These are phyloP conservation scores for Saprolegnia diclina DNA, from an alignment of 352 stramenopile species.

Conservation along the genomic window DNA sequence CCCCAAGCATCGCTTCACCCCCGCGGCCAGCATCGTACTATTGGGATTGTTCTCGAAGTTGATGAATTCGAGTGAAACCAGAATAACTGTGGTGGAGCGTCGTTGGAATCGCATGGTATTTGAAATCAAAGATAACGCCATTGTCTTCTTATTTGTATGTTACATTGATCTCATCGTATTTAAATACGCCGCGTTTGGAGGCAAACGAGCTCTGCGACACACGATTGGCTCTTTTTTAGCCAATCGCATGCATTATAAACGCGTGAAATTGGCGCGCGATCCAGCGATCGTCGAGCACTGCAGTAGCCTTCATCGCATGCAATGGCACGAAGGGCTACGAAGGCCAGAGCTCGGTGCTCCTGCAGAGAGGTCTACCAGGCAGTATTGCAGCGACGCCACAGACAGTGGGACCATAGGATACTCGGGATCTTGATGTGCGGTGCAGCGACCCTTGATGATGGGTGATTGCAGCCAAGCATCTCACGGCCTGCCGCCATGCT, in stretches of 20 bases:
- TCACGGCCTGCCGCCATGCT: too few species aligned
- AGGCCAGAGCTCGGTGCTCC: too few species aligned
- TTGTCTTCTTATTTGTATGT: background rate
- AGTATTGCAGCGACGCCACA: too few species aligned
- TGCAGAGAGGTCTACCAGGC: too few species aligned
- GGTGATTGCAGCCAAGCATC: too few species aligned
- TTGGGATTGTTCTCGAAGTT: conserved; percentile 17
- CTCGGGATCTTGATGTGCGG: too few species aligned
- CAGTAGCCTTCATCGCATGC: too few species aligned
- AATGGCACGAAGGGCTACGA: too few species aligned
- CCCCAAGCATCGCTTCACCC: conserved; percentile 23
- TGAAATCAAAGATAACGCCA: background rate
- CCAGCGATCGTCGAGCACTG: too few species aligned
- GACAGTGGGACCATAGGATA: too few species aligned
- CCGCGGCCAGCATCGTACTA: conserved; percentile 6
- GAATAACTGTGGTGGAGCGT: background rate
- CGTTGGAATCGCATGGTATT: background rate
- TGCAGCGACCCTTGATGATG: too few species aligned
- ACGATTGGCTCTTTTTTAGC: background rate
- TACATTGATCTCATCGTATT: background rate
- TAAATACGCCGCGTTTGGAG: background rate
- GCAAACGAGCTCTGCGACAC: background rate
- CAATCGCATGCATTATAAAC: background rate
- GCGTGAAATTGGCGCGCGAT: too few species aligned
- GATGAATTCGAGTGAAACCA: conserved; percentile 15